Evolutionary conservation across 2,329 filamentous ascomycete species (phyloP).

Genomic region (Pseudogymnoascus pannorum): DNA sequence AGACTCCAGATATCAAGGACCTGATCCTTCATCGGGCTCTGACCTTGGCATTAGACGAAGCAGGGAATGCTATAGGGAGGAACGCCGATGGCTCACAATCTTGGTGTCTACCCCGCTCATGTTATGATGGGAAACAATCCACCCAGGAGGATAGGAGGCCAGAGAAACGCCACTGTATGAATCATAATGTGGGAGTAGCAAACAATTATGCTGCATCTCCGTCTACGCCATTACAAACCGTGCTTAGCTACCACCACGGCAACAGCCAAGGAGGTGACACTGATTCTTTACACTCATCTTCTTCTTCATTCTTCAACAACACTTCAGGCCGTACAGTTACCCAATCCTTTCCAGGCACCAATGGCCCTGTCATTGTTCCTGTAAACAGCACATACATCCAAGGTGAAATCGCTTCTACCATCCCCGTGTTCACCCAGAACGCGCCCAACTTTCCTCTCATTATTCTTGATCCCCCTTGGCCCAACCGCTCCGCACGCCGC

Average conservation of each 20-base stretch:
- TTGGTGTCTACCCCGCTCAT: not conserved
- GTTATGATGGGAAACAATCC: not conserved
- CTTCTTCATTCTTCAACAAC: not conserved
- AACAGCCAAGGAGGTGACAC: not conserved
- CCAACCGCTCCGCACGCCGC: conserved; percentile 64
- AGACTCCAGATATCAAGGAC: conserved; percentile 17
- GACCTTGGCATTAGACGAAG: conserved; percentile 22
- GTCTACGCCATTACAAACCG: too few species aligned
- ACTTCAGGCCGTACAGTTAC: not conserved
- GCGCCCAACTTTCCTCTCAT: conserved; percentile 58
- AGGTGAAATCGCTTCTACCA: conserved; percentile 39
- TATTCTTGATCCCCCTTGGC: conserved; percentile 73
- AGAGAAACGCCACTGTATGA: not conserved
- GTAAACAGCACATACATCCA: conserved; percentile 38
- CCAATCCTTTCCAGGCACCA: conserved; percentile 5
- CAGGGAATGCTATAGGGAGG: conserved; percentile 10
- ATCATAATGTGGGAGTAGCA: not conserved
- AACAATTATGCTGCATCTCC: not conserved
- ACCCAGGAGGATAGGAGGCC: not conserved
- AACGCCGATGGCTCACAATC: not conserved
- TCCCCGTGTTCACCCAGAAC: conserved; percentile 34
- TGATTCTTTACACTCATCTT: not conserved
- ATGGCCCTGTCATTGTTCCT: conserved; percentile 32
- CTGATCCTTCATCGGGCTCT: conserved; percentile 24
- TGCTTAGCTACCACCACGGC: not conserved